Conservation (phyloP, 371 early-diverging fungal genomes). For the Mucor mucedo region DNA sequence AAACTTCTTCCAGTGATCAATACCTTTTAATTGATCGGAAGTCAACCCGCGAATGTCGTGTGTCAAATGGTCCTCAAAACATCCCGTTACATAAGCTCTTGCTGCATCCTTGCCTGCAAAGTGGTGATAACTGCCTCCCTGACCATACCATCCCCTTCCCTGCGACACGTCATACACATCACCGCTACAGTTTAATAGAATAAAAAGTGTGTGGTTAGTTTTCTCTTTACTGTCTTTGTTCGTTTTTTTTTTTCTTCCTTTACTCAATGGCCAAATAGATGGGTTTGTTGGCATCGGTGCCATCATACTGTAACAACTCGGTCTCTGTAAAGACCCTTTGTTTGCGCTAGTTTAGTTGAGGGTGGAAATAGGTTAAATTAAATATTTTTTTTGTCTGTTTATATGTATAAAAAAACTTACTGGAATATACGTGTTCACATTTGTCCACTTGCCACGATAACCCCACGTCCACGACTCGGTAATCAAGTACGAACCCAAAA, state of each 20-base stretch:
- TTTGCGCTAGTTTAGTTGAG: constrained; percentile 32
- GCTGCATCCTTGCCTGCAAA: constrained; percentile 95
- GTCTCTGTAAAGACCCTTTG: constrained; percentile 71
- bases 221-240: neutral
- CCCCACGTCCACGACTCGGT: constrained; percentile 85
- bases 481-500: constrained; percentile 70
- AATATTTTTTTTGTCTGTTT: neutral
- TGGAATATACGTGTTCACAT: constrained; percentile 76
- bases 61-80: constrained; percentile 90
- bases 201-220: too few species aligned
- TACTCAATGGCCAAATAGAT: constrained; percentile 91
- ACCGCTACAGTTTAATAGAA: too few species aligned
- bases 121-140: constrained; percentile 83
- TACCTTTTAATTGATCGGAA: constrained; percentile 67
- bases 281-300: constrained; percentile 74
- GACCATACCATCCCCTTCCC: constrained; percentile 78
- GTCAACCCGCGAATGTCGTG: constrained; percentile 90
- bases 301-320: constrained; percentile 82
- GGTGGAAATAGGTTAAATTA: too few species aligned
- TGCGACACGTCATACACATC: constrained; percentile 89
- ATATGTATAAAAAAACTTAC: constrained; percentile 27
- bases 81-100: constrained; percentile 94
- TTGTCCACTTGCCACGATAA: constrained; percentile 74
- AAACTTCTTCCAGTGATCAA: constrained; percentile 89
- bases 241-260: constrained; percentile 25